Evolutionary conservation across 2,329 filamentous ascomycete species (phyloP).

Genomic region (Monosporascus sp.): DNA sequence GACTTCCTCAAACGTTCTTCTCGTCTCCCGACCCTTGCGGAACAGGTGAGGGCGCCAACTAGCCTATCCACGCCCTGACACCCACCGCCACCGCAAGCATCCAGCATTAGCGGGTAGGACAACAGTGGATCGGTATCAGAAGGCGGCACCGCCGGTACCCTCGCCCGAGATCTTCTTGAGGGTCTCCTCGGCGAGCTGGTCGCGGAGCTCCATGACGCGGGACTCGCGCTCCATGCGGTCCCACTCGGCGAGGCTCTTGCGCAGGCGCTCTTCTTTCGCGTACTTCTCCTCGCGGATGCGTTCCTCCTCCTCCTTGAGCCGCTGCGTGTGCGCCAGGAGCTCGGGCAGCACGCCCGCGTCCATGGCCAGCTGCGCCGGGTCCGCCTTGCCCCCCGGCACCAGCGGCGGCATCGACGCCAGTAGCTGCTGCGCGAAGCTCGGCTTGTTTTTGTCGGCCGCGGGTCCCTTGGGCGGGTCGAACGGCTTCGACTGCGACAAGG

Average conservation of each 20-base stretch:
- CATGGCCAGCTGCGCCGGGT: slow-evolving; percentile 39
- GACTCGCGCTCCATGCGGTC: slow-evolving; percentile 50
- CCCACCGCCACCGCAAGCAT: no score
- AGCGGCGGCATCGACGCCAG: slow-evolving; percentile 46
- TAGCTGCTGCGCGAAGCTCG: slow-evolving; percentile 47
- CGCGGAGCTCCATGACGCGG: slow-evolving; percentile 48
- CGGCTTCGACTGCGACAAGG: slow-evolving; percentile 31
- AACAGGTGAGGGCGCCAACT: neutral
- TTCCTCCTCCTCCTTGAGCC: slow-evolving; percentile 54
- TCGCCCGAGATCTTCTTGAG: slow-evolving; percentile 54
- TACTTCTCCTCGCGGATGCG: slow-evolving; percentile 49
- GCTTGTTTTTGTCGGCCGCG: slow-evolving; percentile 29
- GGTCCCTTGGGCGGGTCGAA: slow-evolving; percentile 57
- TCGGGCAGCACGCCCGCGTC: slow-evolving; percentile 46
- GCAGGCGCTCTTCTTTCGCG: slow-evolving; percentile 48
- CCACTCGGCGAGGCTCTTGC: slow-evolving; percentile 48
- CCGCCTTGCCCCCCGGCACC: slow-evolving; percentile 50
- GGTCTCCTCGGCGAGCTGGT: slow-evolving; percentile 51
- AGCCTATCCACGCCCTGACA: neutral
- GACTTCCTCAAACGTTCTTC: no score
- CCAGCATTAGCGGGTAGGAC: no score
- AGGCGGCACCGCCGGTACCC: slow-evolving; percentile 49
- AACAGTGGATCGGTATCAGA: slow-evolving; percentile 27
- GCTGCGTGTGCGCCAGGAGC: slow-evolving; percentile 47
- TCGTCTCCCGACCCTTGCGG: no score